Conservation (phyloP, 345 rosid species). For the Bruguiera gymnorhiza region DNA sequence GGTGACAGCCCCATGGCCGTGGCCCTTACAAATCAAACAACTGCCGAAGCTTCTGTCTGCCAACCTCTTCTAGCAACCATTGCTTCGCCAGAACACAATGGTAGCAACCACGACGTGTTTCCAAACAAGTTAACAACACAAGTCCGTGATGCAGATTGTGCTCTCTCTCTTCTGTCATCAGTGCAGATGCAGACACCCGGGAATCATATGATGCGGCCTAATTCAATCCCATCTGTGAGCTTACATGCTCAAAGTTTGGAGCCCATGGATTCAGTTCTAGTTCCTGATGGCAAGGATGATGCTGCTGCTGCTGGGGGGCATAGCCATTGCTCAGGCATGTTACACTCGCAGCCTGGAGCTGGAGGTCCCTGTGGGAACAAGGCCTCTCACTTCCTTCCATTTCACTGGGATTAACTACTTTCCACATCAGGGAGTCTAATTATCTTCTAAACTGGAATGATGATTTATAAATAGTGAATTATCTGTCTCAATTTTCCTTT, state of each 20-base stretch:
- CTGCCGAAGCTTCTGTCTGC: slow-evolving; percentile 31
- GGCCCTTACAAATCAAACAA: slow-evolving; percentile 19
- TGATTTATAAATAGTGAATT: too few relatives aligned
- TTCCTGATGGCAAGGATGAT: slow-evolving; percentile 28
- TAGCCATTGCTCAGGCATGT: slow-evolving; percentile 35
- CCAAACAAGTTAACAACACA: slow-evolving; percentile 47
- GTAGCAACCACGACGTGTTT: slow-evolving; percentile 25
- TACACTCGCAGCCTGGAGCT: slow-evolving; percentile 40
- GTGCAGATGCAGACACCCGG: slow-evolving; percentile 37
- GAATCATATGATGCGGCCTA: slow-evolving; percentile 28
- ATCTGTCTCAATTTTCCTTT: too few relatives aligned
- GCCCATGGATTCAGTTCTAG: slow-evolving; percentile 39
- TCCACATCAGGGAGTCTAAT: neutral
- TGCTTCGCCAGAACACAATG: slow-evolving; percentile 22
- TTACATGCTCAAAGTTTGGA: slow-evolving; percentile 18
- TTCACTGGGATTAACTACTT: slow-evolving; percentile 50
- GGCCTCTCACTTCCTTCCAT: slow-evolving; percentile 52
- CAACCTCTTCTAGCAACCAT: slow-evolving; percentile 33
- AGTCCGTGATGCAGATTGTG: slow-evolving; percentile 58
- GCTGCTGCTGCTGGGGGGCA: neutral
- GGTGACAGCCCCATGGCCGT: slow-evolving; percentile 16
- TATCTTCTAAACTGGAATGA: neutral
- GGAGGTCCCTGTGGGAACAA: slow-evolving; percentile 40
- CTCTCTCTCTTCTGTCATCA: slow-evolving; percentile 94
- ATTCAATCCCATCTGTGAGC: slow-evolving; percentile 20